phyloP scores from a whole-genome alignment of 2,329 filamentous ascomycete species.

The Apiospora arundinis region DNA sequence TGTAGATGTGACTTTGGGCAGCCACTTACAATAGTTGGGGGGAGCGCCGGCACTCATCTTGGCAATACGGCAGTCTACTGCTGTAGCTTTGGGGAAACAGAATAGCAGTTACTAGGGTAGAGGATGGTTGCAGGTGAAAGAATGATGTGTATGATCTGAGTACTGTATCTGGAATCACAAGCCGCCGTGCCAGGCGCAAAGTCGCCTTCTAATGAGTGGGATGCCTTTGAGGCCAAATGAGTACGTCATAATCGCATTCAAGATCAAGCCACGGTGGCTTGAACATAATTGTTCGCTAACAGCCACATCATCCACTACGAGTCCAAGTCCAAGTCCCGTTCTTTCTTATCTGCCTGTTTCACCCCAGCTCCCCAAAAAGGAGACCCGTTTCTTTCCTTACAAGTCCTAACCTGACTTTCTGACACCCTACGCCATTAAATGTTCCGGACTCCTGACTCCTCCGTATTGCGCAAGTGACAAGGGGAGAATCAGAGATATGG shows the following conservation, averaged over 20 bases:
- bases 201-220: background rate
- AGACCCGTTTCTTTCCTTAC: background rate
- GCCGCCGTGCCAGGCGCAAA: background rate
- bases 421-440: background rate
- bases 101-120: background rate
- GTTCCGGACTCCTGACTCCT: background rate
- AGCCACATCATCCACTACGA: background rate
- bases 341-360: background rate
- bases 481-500: constrained; percentile 6
- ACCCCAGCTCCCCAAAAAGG: background rate
- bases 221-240: background rate
- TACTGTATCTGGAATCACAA: background rate
- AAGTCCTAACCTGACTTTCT: background rate
- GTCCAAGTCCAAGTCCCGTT: background rate
- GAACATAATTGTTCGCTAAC: background rate
- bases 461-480: constrained; percentile 3
- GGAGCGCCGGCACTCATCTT: constrained; percentile 47
- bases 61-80: constrained; percentile 38
- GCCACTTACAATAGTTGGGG: constrained; percentile 63
- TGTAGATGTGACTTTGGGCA: constrained; percentile 18
- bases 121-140: constrained; percentile 25
- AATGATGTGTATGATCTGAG: constrained; percentile 10
- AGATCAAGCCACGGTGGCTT: constrained; percentile 22
- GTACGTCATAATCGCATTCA: constrained; percentile 11
- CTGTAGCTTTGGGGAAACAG: background rate